Evolutionary conservation across 2,329 filamentous ascomycete species (phyloP), one percentile per base, ranked within the genome.

Genomic region (Aquanectria penicillioides): DNA sequence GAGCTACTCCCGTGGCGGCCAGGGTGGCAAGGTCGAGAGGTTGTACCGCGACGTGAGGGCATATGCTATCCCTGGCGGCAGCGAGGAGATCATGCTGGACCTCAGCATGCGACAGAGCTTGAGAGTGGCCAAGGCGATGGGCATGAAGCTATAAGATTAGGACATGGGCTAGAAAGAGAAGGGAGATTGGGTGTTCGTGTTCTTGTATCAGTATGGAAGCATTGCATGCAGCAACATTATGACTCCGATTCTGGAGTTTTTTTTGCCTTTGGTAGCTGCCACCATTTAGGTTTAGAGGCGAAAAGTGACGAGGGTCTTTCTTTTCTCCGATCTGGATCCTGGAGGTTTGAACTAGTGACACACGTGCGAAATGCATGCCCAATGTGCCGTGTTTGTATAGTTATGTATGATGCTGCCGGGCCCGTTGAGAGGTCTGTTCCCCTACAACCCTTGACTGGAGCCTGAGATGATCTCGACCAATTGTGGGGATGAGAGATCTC

Each of bases 81-180:
- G 89, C 66, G 94, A 99, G 81, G 95, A 99, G 85, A 99, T 99
- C 66, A 99, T 99, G 95, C 81, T 98, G 66, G 95, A 99, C 77
- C 78, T 99, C 72, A 97, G 92, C 79, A 97, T 99, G 76, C 85
- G 94, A 69, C 94, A 97, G 83, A 91, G 89, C 63, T 76, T 97
- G 82, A 89, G 87, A 75, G 95, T 99, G 53, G 92, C 93, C 69
- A 89, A 97, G 84, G 89, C 89, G 62, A 82, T 97, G 75, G 95
- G 95, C 9, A 97, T 98, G 94, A 99, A 97, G 85, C 75, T 99
- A 76, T 98, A 88, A 74, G 59, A 29, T 10, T 34, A 23, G 22
- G 37, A 41, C 18, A 22, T 9, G 23, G 28, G 10, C n/a, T 18
- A 33, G 22, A 15, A 26, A 43, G 12, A n/a, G 11, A 13, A 31